These are phyloP conservation scores for Claviceps sorghi DNA, from an alignment of 2,329 filamentous ascomycete species.

Conservation along the genomic window DNA sequence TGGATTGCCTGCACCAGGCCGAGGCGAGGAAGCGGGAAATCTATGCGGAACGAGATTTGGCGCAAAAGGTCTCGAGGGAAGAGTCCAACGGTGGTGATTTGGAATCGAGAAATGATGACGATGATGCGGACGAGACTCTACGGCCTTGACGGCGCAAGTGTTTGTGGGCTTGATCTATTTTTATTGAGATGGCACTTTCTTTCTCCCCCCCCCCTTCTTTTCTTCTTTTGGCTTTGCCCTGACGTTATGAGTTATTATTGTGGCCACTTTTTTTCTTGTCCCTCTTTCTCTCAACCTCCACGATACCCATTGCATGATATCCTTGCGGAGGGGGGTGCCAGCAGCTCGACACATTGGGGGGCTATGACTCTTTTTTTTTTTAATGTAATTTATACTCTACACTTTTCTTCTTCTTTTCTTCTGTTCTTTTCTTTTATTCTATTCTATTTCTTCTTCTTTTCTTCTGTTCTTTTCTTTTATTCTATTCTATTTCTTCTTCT, in stretches of 20 bases:
- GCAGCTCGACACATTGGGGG: not conserved
- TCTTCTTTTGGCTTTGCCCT: not conserved
- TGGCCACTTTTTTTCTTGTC: not conserved
- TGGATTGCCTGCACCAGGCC: conserved; percentile 66
- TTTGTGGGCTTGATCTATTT: not conserved
- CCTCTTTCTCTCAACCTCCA: not conserved
- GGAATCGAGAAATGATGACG: conserved; percentile 18
- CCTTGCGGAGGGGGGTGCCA: not conserved
- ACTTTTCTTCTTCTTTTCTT: not conserved
- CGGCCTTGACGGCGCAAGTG: conserved; percentile 12
- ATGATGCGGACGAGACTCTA: conserved; percentile 22
- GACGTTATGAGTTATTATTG: not conserved
- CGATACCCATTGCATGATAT: not conserved
- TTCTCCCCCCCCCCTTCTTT: not conserved
- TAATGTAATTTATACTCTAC: not conserved
- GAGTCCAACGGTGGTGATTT: conserved; percentile 20
- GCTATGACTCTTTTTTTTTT: not conserved
- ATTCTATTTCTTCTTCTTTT: not conserved
- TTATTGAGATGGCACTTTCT: not conserved
- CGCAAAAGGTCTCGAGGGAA: conserved; percentile 28
- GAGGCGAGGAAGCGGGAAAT: conserved; percentile 56
- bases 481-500: not conserved
- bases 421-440: not conserved
- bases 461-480: not conserved
- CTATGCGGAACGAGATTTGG: conserved; percentile 42